Conservation (phyloP, 352 stramenopile genomes). For the Salisapilia sapeloensis region DNA sequence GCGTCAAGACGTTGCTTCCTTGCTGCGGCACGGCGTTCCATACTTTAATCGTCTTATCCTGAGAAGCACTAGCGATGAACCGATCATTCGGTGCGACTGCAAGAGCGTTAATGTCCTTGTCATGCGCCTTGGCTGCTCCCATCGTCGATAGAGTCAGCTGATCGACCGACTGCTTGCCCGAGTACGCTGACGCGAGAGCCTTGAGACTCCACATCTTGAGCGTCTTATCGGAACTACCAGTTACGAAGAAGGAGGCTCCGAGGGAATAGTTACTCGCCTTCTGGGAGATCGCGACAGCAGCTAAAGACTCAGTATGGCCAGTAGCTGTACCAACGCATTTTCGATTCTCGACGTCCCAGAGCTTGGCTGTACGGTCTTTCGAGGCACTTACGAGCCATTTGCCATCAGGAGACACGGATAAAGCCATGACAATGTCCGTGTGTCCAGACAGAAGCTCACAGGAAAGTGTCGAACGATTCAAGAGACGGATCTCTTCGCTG, state of each 20-base stretch:
- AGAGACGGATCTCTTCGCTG: conserved; percentile 88
- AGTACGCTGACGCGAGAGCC: conserved; percentile 30
- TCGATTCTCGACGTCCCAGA: conserved; percentile 76
- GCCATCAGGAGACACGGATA: conserved; percentile 83
- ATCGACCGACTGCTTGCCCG: conserved; percentile 7
- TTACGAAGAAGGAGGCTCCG: conserved; percentile 88
- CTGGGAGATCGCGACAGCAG: conserved; percentile 84
- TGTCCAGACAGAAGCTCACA: conserved; percentile 94
- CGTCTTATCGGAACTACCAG: conserved; percentile 93
- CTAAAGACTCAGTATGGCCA: conserved; percentile 91
- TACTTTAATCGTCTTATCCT: conserved; percentile 97
- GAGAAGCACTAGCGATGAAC: conserved; percentile 91
- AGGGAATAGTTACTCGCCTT: conserved; percentile 56
- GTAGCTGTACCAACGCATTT: conserved; percentile 79
- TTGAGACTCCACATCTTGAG: conserved; percentile 95
- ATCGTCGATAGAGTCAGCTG: conserved; percentile 28
- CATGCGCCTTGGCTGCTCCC: conserved; percentile 72
- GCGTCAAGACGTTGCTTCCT: conserved; percentile 52
- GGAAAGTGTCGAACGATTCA: conserved; percentile 84
- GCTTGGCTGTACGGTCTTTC: conserved; percentile 86
- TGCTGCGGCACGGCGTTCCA: conserved; percentile 73
- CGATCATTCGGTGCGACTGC: conserved; percentile 94
- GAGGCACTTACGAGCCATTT: conserved; percentile 86
- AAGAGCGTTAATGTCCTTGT: conserved; percentile 95
- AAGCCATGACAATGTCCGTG: conserved; percentile 91